These are phyloP conservation scores for Euphrasia arctica DNA, from an alignment of 305 asterid species.

Conservation along the genomic window DNA sequence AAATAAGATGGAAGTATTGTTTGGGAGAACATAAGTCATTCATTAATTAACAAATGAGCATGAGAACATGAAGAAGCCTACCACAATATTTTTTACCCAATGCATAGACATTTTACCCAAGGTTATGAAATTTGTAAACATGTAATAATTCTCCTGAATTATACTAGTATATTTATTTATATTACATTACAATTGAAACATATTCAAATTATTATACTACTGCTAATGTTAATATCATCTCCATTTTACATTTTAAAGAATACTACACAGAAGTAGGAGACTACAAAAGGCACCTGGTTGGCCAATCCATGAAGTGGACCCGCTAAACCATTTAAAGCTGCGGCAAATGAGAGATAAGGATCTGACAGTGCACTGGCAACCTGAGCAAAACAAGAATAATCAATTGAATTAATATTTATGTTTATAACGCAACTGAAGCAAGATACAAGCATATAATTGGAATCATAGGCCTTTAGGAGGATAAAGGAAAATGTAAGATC, in stretches of 20 bases:
- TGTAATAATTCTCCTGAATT: too few relatives aligned
- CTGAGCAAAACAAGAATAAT: constrained; percentile 33
- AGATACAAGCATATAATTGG: background rate
- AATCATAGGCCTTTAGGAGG: constrained; percentile 16
- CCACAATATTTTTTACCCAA: too few relatives aligned
- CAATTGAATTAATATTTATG: background rate
- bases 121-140: too few relatives aligned
- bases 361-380: constrained; percentile 91
- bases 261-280: background rate
- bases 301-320: constrained; percentile 96
- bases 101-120: too few relatives aligned
- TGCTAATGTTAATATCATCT: too few relatives aligned
- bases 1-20: too few relatives aligned
- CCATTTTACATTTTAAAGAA: background rate
- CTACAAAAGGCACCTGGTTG: constrained; percentile 55
- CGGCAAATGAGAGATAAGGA: constrained; percentile 91
- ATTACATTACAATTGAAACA: too few relatives aligned
- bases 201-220: too few relatives aligned
- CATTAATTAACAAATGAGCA: too few relatives aligned
- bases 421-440: constrained; percentile 4
- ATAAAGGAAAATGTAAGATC: constrained; percentile 11
- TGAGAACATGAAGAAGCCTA: too few relatives aligned
- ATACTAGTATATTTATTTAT: too few relatives aligned
- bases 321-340: constrained; percentile 88
- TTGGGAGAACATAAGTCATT: too few relatives aligned